phyloP scores from a whole-genome alignment of 1,284 basidiomycete species.

The Fomitopsis palustris region DNA sequence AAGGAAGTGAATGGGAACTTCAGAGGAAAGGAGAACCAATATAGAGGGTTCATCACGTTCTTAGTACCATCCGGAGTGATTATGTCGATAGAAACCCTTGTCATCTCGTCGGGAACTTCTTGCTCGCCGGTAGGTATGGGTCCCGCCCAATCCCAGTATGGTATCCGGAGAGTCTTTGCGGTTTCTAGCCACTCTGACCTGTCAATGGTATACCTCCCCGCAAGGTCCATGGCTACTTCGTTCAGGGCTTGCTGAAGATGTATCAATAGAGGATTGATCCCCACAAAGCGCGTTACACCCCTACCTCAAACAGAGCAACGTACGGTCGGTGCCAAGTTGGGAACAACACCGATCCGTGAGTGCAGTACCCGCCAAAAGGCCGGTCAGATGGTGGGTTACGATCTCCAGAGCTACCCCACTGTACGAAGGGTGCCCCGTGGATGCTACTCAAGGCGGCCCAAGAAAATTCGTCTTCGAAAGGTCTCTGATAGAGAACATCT shows the following conservation, averaged over 20 bases:
- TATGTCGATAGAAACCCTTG: constrained; percentile 34
- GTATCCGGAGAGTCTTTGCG: constrained; percentile 38
- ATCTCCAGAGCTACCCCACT: constrained; percentile 38
- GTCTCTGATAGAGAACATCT: constrained; percentile 32
- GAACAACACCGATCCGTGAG: constrained; percentile 46
- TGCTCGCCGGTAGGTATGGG: constrained; percentile 30
- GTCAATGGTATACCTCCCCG: constrained; percentile 34
- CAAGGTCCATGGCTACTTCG: constrained; percentile 36
- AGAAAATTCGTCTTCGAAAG: constrained; percentile 28
- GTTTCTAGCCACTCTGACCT: constrained; percentile 32
- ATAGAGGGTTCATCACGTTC: constrained; percentile 40
- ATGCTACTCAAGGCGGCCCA: constrained; percentile 46
- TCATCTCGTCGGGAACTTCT: constrained; percentile 38
- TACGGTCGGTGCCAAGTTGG: constrained; percentile 54
- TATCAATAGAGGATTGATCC: not conserved
- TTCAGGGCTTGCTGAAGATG: constrained; percentile 40
- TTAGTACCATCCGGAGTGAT: constrained; percentile 33
- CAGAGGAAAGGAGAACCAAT: constrained; percentile 41
- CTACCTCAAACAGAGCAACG: constrained; percentile 47
- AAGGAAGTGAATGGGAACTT: constrained; percentile 34
- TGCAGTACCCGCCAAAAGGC: constrained; percentile 43
- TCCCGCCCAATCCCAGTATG: constrained; percentile 52
- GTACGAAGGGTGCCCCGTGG: constrained; percentile 42
- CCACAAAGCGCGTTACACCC: not conserved
- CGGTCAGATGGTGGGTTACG: constrained; percentile 8